Conservation (phyloP, 202 grass and related monocot genomes). For the Cymbopogon flexuosus region DNA sequence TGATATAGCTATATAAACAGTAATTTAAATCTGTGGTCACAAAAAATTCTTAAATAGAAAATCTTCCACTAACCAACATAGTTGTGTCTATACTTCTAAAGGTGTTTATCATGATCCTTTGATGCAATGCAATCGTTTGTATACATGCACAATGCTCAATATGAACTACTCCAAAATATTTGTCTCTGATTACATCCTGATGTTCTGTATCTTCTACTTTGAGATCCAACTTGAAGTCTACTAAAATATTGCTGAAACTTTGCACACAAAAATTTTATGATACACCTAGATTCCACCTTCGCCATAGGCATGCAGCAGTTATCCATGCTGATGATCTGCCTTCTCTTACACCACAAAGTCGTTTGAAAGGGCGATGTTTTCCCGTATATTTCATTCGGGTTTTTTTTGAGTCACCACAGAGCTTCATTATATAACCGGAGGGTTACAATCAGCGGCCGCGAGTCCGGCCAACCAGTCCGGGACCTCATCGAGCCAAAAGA, state of each 20-base stretch:
- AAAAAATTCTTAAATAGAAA: not conserved
- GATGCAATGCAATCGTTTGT: not conserved
- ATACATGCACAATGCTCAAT: not conserved
- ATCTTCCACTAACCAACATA: not conserved
- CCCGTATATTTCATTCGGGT: slow-evolving; percentile 35
- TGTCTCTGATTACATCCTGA: not conserved
- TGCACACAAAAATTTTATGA: slow-evolving; percentile 74
- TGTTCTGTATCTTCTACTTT: not conserved
- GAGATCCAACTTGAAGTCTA: not conserved
- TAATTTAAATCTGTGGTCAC: not conserved
- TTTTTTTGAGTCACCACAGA: no score
- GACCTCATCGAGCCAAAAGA: no score
- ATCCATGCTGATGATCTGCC: slow-evolving; percentile 83
- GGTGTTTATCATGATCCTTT: not conserved
- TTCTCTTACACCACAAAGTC: slow-evolving; percentile 86
- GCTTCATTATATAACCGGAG: no score
- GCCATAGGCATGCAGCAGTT: slow-evolving; percentile 88
- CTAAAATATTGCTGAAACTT: slow-evolving; percentile 21
- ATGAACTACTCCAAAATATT: not conserved
- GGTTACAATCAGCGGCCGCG: no score
- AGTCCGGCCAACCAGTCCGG: no score
- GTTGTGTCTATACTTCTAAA: not conserved
- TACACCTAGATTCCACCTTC: slow-evolving; percentile 93
- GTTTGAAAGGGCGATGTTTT: slow-evolving; percentile 60
- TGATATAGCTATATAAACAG: not conserved